Evolutionary conservation across 495 filamentous ascomycete species (phyloP).

Genomic region (Parachaetomium inaequale): DNA sequence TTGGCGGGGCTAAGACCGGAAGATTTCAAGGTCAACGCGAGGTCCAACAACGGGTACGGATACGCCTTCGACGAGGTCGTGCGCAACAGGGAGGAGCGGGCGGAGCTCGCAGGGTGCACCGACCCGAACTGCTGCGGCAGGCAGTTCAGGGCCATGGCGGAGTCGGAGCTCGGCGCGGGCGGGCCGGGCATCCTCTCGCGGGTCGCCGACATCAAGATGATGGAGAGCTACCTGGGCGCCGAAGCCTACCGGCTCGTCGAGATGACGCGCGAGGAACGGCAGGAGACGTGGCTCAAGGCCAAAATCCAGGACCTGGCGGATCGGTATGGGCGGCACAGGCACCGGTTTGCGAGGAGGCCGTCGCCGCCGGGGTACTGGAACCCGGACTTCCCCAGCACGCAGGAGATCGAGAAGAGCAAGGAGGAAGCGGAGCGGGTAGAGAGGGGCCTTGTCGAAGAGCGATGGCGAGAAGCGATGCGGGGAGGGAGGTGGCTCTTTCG

Average conservation of each 20-base stretch:
- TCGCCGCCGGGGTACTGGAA: conserved; percentile 90
- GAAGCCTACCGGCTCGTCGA: conserved; percentile 44
- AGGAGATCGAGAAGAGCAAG: conserved; percentile 63
- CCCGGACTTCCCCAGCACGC: conserved; percentile 79
- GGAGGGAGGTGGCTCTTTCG: conserved; percentile 73
- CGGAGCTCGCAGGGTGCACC: conserved; percentile 74
- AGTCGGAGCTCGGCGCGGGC: conserved; percentile 38
- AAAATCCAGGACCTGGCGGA: conserved; percentile 65
- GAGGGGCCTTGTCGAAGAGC: conserved; percentile 62
- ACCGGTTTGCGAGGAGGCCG: conserved; percentile 62
- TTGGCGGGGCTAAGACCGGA: conserved; percentile 50
- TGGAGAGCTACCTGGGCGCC: conserved; percentile 67
- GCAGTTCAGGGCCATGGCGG: conserved; percentile 63
- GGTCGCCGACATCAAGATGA: conserved; percentile 49
- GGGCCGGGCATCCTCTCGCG: conserved; percentile 29
- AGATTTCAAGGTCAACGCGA: conserved; percentile 84
- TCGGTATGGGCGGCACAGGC: conserved; percentile 68
- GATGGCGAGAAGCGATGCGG: conserved; percentile 78
- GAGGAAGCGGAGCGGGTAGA: conserved; percentile 57
- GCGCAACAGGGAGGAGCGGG: conserved; percentile 67
- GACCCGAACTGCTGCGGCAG: conserved; percentile 73
- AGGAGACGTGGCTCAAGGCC: conserved; percentile 62
- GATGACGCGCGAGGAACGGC: conserved; percentile 51
- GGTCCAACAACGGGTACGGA: conserved; percentile 64
- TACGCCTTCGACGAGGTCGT: conserved; percentile 75